These are phyloP conservation scores for Aspergillus amoenus DNA, from an alignment of 2,329 filamentous ascomycete species.

Conservation along the genomic window DNA sequence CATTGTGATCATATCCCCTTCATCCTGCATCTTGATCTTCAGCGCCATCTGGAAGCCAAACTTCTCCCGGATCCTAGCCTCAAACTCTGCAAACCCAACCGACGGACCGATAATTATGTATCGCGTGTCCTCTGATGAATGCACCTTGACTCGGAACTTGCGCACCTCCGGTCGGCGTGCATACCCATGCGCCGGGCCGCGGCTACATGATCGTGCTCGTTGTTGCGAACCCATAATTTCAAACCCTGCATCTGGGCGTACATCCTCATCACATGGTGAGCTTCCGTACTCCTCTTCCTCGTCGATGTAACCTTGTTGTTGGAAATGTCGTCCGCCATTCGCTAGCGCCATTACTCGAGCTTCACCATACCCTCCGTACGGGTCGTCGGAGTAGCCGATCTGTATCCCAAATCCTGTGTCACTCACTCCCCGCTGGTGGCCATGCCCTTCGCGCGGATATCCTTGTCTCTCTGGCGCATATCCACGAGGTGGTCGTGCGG, in stretches of 20 bases:
- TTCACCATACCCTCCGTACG: constrained; percentile 64
- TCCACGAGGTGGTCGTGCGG: constrained; percentile 34
- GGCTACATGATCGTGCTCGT: constrained; percentile 30
- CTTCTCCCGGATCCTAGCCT: constrained; percentile 79
- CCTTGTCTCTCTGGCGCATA: constrained; percentile 24
- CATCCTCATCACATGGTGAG: constrained; percentile 67
- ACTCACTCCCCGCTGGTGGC: constrained; percentile 31
- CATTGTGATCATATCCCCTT: constrained; percentile 94
- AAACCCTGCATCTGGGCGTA: constrained; percentile 69
- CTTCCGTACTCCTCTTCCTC: constrained; percentile 78
- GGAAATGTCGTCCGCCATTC: constrained; percentile 42
- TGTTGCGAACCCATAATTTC: constrained; percentile 65
- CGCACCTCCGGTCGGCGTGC: constrained; percentile 61
- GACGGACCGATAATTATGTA: constrained; percentile 82
- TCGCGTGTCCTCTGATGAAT: constrained; percentile 78
- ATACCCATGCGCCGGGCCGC: constrained; percentile 27
- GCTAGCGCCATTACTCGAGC: constrained; percentile 51
- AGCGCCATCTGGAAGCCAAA: constrained; percentile 66
- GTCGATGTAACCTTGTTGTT: constrained; percentile 67
- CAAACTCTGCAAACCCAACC: constrained; percentile 74
- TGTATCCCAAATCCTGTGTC: constrained; percentile 30
- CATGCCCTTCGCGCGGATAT: constrained; percentile 30
- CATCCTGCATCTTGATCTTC: constrained; percentile 87
- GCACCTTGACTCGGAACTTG: constrained; percentile 88
- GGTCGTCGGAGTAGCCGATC: constrained; percentile 44